Evolutionary conservation across 1,284 basidiomycete species (phyloP).

Genomic region (Cryptococcus sp.): DNA sequence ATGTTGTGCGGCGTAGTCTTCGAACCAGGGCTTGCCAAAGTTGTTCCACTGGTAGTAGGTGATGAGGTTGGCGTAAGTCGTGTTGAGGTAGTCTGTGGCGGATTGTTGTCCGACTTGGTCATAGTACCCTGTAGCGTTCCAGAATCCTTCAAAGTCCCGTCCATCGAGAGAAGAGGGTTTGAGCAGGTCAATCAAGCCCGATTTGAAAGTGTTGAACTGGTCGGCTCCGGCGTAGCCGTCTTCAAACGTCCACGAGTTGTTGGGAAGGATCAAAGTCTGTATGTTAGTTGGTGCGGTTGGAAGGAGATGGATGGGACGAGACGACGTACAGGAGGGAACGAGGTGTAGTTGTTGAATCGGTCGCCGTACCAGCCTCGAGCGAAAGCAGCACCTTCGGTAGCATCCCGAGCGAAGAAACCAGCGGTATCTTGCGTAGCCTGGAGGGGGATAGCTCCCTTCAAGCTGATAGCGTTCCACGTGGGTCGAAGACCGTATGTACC

Average conservation of each 20-base stretch:
- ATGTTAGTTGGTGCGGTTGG: no score
- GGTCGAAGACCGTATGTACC: slow-evolving; percentile 45
- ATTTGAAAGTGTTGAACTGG: slow-evolving; percentile 45
- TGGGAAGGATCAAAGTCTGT: slow-evolving; percentile 44
- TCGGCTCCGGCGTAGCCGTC: slow-evolving; percentile 25
- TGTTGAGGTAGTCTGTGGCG: slow-evolving; percentile 33
- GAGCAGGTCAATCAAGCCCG: slow-evolving; percentile 42
- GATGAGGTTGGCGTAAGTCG: slow-evolving; percentile 45
- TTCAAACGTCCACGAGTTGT: slow-evolving; percentile 39
- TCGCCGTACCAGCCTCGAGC: slow-evolving; percentile 30
- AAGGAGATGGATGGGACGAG: no score
- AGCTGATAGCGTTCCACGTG: slow-evolving; percentile 37
- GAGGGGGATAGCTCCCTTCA: slow-evolving; percentile 48
- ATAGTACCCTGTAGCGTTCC: slow-evolving; percentile 35
- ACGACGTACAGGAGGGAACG: slow-evolving; percentile 37
- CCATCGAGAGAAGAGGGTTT: slow-evolving; percentile 39
- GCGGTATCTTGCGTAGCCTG: slow-evolving; percentile 34
- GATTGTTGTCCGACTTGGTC: slow-evolving; percentile 20
- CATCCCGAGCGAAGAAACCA: slow-evolving; percentile 30
- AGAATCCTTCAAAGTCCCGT: slow-evolving; percentile 35
- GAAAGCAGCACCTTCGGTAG: slow-evolving; percentile 33
- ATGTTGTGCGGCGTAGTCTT: slow-evolving; percentile 43
- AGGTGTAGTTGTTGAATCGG: slow-evolving; percentile 34
- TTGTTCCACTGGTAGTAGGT: slow-evolving; percentile 45
- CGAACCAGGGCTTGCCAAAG: slow-evolving; percentile 46